Evolutionary conservation across 2,329 filamentous ascomycete genomes (phyloP), one percentile per base, ranked within the genome.

Genomic region (Monascus ruber): DNA sequence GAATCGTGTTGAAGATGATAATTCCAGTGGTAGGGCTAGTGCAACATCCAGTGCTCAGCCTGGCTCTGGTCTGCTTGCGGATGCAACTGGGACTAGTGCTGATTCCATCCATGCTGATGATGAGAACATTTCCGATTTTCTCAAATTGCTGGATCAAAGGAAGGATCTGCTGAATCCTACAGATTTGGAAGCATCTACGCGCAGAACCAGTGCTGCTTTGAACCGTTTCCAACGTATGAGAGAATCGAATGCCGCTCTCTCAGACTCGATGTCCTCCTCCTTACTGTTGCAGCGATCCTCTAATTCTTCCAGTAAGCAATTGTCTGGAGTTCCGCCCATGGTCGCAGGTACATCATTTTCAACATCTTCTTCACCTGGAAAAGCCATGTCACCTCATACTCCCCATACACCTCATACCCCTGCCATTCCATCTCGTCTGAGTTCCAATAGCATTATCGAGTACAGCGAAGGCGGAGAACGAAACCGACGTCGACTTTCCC

Each of bases 221-320:
- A 83, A 79, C 24, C 86, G 83, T 51, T 96, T 91, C 55, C 86
- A 91, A 52, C 74, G 77, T 42, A 89, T 96, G 84, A 77, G 79
- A 47, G 89, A 95, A 44, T 88, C 85, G 1, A 88, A 94, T 54
- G 83, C 85, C 40, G 83, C 79, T 4, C 72, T 98, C 32, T 93
- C 86, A 0, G 91, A 98, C 39, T 94, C 87, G 1, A 86, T 98
- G 73, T 86, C 85, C 26, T 91, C 86, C 1, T 96, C 89, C 0
- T 74, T 87, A 52, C 77, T 93, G 50, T 68, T 95, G 41, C 83
- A 94, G 35, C 77, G 85, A 31, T 91, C 86, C 1, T 86, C 83
- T 4, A 84, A 77, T 42, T 85, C 87, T 1, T 79, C 77, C 2
- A 78, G 82, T 43, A 85, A 87, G 59, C 82, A 85, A 38, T 72